Conservation (phyloP, 257 asterid genomes). For the Fraxinus excelsior region DNA sequence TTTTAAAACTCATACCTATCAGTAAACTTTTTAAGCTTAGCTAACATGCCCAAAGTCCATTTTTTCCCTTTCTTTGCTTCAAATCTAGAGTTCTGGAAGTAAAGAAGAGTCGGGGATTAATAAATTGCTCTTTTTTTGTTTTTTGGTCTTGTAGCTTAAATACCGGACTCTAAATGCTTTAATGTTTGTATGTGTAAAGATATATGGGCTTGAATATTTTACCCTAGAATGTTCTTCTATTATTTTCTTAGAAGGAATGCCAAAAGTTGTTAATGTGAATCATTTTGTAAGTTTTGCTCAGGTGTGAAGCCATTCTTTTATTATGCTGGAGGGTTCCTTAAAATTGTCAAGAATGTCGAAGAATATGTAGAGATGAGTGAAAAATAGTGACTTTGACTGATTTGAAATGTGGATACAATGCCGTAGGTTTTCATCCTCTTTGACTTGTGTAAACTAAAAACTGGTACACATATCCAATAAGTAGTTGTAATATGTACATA, state of each 20-base stretch:
- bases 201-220: neutral
- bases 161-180: neutral
- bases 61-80: neutral
- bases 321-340: constrained; percentile 31
- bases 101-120: neutral
- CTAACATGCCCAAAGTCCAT: neutral
- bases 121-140: neutral
- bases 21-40: neutral
- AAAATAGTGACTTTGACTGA: constrained; percentile 22
- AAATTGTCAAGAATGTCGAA: constrained; percentile 30
- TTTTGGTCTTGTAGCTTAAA: no score
- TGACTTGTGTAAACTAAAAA: constrained; percentile 42
- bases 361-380: constrained; percentile 21
- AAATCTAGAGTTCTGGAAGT: neutral
- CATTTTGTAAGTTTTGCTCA: constrained; percentile 10
- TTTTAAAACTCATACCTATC: no score
- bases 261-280: neutral
- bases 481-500: constrained; percentile 39
- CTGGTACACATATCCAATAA: constrained; percentile 24
- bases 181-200: neutral
- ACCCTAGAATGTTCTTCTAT: neutral
- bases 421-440: constrained; percentile 10
- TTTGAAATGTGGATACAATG: constrained; percentile 30
- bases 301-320: constrained; percentile 55
- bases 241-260: neutral